Percentiles rank a stretch among this genome's conserved stretches.
These are phyloP conservation scores for Lignosus rhinocerotis DNA, from an alignment of 1,284 basidiomycete species.

Conservation along the genomic window DNA sequence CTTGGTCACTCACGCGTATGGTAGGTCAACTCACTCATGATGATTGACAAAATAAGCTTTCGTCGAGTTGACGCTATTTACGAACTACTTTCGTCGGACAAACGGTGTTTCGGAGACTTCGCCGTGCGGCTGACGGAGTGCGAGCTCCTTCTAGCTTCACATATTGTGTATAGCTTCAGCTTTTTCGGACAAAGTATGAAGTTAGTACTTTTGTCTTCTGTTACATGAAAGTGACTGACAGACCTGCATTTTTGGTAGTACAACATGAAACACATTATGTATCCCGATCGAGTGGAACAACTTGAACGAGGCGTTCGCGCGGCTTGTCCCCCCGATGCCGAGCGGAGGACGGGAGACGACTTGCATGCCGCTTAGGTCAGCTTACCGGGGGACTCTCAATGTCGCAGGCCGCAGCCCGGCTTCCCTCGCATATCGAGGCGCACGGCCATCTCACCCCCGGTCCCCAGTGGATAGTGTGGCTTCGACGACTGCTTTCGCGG, in stretches of 20 bases:
- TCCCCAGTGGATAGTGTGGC: constrained; percentile 37
- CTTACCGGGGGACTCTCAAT: too few species aligned
- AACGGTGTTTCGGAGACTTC: not conserved
- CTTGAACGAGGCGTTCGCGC: constrained; percentile 51
- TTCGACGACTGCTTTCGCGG: constrained; percentile 62
- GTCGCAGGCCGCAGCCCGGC: too few species aligned
- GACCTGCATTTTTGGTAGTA: constrained; percentile 50
- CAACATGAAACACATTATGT: constrained; percentile 49
- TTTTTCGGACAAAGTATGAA: constrained; percentile 58
- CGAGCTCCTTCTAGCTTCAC: constrained; percentile 50
- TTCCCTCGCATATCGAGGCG: constrained; percentile 55
- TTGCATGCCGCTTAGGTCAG: too few species aligned
- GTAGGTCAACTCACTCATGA: constrained; percentile 41
- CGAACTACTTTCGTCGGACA: not conserved
- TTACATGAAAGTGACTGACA: not conserved
- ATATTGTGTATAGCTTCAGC: constrained; percentile 59
- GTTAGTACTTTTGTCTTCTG: constrained; percentile 36
- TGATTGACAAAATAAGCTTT: constrained; percentile 42
- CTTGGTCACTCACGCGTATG: not conserved
- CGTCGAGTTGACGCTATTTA: constrained; percentile 2
- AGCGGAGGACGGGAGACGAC: too few species aligned
- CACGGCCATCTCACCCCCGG: constrained; percentile 46
- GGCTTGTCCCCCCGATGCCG: constrained; percentile 57
- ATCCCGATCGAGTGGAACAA: constrained; percentile 50
- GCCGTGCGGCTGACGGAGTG: constrained; percentile 42